Base-by-base conservation (phyloP, 345 rosid species). In the Excoecaria cochinchinensis region DNA sequence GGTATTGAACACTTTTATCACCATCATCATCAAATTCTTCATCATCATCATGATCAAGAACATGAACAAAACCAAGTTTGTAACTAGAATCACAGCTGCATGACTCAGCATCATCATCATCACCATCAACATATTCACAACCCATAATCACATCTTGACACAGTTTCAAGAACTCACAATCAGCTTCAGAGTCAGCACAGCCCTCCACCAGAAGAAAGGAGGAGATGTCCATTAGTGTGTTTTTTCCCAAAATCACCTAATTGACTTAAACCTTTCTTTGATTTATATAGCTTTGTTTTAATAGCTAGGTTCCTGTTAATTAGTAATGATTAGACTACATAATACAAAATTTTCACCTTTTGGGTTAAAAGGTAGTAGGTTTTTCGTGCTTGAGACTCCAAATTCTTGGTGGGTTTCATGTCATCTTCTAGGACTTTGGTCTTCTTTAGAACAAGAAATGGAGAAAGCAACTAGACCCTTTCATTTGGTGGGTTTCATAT, bases 71-170 rank as follows among this genome's bases (percentile, higher is more conserved):
- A 70, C 48, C 69, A 8, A 24, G 51, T 2, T 48, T 50, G 5
- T 31, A 52, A 38, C 70, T 79, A 16, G 21, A 14, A 47, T 85
- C 85, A 39, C 82, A 80, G 81, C 84, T 78, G 60, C 91, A 85
- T 14, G 91, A 89, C 78, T 87, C 87, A 0, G 93, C 93, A 76
- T 89, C 93, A 64, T 83, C 86, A 1, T 82, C 84, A 44, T 74
- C 80, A 2, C 42, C 66, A 5, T 1, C 69, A 44, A 8, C 69
- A 17, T 42, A 42, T 25, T 76, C 51, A 47, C 70, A 62, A n/a
- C 19, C 50, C 6, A 56, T 46, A 8, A 72, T 69, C 5, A 58
- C 47, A 72, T 52, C 57, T 5, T 47, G 52, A 67, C 56, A 47
- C 12, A 51, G 66, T 21, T 82, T 74, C 1, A 68, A 15, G 31